Evolutionary conservation across 2,329 filamentous ascomycete genomes (phyloP), one percentile per base, ranked within the genome.

Genomic region (Thelonectria discophora): DNA sequence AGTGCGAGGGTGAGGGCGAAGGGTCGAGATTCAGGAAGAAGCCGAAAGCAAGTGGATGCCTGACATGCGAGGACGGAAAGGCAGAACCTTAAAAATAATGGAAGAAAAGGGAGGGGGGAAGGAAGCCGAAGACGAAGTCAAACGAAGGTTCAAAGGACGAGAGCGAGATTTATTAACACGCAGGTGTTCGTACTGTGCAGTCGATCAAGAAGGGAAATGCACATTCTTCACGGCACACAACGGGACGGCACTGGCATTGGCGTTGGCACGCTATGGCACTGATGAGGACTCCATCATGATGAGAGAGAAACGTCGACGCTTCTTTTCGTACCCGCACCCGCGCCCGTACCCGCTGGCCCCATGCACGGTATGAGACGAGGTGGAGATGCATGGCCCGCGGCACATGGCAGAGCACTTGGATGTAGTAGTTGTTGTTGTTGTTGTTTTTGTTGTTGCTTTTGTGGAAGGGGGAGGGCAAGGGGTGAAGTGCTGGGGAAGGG

Each of bases 151-250:
- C 21, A 34, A 32, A 47, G 58, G 58, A 42, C 47, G 58, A 48
- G 58, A 61, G 45, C 42, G 58, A 61, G 55, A 56, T 56, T 55
- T 61, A 61, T 61, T 56, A 56, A 61, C 55, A 60, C 40, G 58
- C 51, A 40, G 27, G 27, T 30, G 8, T 30, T 30, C 27, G 8
- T 30, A 30, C 27, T 30, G 27, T 30, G 27, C 8, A 10, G 27
- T 30, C 27, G 27, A 30, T 30, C 27, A 30, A 8, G 27, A 30
- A 30, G 27, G 27, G 27, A 7, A 30, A 30, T 52, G 40, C 51
- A 13, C 34, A 37, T 37, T 37, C 34, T 8, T 13, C 7, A 37
- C 7, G 34, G 3, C 7, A 6, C 12, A 37, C 34, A 37, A 37
- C 34, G 49, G 45, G 56, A 37, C 34, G 34, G 15, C 34, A 37